phyloP scores from a whole-genome alignment of 1,284 basidiomycete species.

The Heterobasidion irregulare region DNA sequence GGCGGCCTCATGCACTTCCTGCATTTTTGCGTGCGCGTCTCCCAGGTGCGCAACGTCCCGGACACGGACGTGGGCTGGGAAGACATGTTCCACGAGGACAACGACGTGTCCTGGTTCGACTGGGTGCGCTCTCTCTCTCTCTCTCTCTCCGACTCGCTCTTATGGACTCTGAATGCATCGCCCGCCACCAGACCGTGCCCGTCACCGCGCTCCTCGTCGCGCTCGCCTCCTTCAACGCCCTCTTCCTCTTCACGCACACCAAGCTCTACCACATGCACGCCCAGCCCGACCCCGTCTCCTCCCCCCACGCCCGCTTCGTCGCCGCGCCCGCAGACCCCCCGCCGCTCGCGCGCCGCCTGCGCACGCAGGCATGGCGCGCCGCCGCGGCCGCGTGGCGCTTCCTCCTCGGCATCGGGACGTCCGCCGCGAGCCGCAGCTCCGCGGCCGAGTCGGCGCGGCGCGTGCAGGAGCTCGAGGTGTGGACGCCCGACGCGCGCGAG shows the following conservation, averaged over 20 bases:
- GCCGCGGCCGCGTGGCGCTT: slow-evolving; percentile 55
- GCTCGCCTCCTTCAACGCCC: slow-evolving; percentile 44
- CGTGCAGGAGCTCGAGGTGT: slow-evolving; percentile 69
- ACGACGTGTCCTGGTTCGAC: slow-evolving; percentile 64
- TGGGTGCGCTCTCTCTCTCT: slow-evolving; percentile 41
- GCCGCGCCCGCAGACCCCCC: slow-evolving; percentile 26
- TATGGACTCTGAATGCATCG: not conserved
- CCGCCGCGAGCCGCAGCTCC: slow-evolving; percentile 31
- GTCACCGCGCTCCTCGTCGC: slow-evolving; percentile 44
- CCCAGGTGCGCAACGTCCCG: slow-evolving; percentile 43
- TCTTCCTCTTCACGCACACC: slow-evolving; percentile 61
- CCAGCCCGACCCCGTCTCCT: slow-evolving; percentile 53
- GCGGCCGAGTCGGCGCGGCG: slow-evolving; percentile 25
- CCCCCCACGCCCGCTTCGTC: slow-evolving; percentile 62
- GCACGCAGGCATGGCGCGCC: slow-evolving; percentile 35
- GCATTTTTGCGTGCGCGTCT: slow-evolving; percentile 56
- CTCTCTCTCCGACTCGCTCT: not conserved
- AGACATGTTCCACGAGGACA: slow-evolving; percentile 59
- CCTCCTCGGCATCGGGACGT: slow-evolving; percentile 53
- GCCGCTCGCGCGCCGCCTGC: slow-evolving; percentile 33
- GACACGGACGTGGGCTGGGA: slow-evolving; percentile 72
- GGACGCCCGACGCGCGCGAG: slow-evolving; percentile 70
- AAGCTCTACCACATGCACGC: slow-evolving; percentile 59
- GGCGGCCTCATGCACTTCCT: slow-evolving; percentile 57
- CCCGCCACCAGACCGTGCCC: slow-evolving; percentile 43